Conservation (phyloP, 75 land plant genomes). For the Sequoiadendron giganteum region DNA sequence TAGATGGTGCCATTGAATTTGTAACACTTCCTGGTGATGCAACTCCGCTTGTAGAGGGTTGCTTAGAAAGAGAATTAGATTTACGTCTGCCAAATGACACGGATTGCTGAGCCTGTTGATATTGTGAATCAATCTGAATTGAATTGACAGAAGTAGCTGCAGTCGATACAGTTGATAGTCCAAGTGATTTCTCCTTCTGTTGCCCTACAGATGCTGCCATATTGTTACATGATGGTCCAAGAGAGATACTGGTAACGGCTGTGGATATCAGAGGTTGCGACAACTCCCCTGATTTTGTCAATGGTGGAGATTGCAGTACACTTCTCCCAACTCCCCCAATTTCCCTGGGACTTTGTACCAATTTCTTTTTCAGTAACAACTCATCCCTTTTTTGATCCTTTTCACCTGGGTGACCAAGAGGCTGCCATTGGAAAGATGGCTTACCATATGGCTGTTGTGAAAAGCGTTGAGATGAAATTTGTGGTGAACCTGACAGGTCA, state of each 20-base stretch:
- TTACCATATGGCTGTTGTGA: conserved; percentile 37
- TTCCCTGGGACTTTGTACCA: conserved; percentile 52
- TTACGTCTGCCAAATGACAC: conserved; percentile 45
- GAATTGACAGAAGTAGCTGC: conserved; percentile 43
- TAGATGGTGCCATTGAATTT: conserved; percentile 52
- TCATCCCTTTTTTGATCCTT: conserved; percentile 64
- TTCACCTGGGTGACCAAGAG: conserved; percentile 36
- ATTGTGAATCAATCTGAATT: conserved; percentile 52
- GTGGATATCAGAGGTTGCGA: conserved; percentile 16
- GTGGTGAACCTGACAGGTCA: conserved; percentile 35
- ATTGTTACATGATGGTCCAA: conserved; percentile 45
- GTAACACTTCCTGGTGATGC: conserved; percentile 78
- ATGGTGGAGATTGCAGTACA: conserved; percentile 47
- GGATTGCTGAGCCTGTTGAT: conserved; percentile 38
- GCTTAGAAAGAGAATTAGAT: conserved; percentile 65
- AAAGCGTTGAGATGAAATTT: conserved; percentile 21
- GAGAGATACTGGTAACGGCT: conserved; percentile 19
- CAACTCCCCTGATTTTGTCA: conserved; percentile 61
- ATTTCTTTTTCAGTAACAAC: conserved; percentile 45
- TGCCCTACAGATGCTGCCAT: conserved; percentile 26
- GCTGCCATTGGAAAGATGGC: conserved; percentile 50
- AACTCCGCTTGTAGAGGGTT: conserved; percentile 48
- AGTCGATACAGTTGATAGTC: conserved; percentile 34
- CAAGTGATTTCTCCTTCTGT: conserved; percentile 63
- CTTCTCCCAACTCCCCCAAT: conserved; percentile 36